Base-by-base conservation (phyloP, 148 eudicot genomes). In the Vaccinium myrtillus region DNA sequence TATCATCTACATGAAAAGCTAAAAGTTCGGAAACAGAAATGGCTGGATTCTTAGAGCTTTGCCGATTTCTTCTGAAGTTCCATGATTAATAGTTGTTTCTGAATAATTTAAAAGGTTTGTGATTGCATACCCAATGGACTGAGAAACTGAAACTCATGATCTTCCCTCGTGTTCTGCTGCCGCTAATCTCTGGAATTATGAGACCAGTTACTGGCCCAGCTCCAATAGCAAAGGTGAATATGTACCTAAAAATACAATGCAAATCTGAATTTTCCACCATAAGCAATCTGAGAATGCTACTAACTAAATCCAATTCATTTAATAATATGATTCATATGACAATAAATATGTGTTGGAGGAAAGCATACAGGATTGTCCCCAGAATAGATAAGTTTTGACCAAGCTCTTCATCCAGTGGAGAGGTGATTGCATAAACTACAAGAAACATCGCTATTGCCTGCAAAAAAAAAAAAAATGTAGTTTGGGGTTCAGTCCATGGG, bases 191-290 rank as follows among this genome's bases (percentile, higher is more conserved):
- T 63, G 95, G 98, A 86, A 94, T 94, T 49, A 94, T 84, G 61
- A 94, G 85, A 67, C 94, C 98, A 75, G 98, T 94, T 61, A 91
- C 95, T 81, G 98, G 95, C 13, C 98, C 98, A 84, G 95, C 98
- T 90, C 98, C 95, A 83, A 92, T 43, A 32, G 98, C 94, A 90
- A 91, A 94, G 75, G 87, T 27, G 74, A 30, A 69, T 14, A 69
- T 69, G 43, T 69, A 69, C 74, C 74, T 69, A 3, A 36, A 36
- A 36, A 36, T 36, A 36, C 39, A 36, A 36, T 36, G 39, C 39
- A 36, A 36, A 36, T 36, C 4, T 36, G 39, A 36, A 36, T 36
- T 36, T 36, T 36, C 39, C 39, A 36, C 82, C 77, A 88, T 90
- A 75, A 93, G 91, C 84, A 90, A 93, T 90, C 94, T 93, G 85